Percentiles rank a stretch among this genome's conserved stretches.
Evolutionary conservation across 441 rosid species (phyloP).

Genomic region (Bruguiera hainesii): DNA sequence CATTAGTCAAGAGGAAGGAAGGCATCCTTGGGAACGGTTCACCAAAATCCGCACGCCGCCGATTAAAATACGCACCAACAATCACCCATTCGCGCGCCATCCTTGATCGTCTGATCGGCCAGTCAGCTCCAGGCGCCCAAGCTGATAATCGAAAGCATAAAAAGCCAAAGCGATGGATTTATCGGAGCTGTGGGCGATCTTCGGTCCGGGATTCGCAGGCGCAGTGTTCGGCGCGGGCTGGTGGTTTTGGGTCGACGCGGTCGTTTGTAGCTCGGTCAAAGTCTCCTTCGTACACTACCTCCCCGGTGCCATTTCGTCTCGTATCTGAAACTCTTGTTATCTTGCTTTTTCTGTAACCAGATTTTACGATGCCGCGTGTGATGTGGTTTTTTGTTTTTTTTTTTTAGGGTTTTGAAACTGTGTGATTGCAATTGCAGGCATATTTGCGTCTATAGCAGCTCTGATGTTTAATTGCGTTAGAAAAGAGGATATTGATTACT

Average conservation of each 20-base stretch:
- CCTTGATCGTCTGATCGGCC: background rate
- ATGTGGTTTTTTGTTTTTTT: background rate
- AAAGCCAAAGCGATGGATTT: constrained; percentile 49
- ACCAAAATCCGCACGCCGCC: no score
- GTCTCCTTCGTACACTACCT: constrained; percentile 85
- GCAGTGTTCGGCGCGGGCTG: constrained; percentile 94
- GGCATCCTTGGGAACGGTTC: no score
- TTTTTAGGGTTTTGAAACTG: constrained; percentile 28
- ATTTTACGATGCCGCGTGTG: background rate
- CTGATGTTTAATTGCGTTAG: constrained; percentile 96
- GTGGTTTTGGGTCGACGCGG: constrained; percentile 99
- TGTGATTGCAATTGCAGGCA: constrained; percentile 43
- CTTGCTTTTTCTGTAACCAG: background rate
- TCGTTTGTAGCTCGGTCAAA: constrained; percentile 74
- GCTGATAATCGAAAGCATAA: background rate
- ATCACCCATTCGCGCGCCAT: no score
- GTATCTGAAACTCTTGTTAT: background rate
- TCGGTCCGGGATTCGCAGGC: constrained; percentile 90
- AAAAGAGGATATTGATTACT: constrained; percentile 92
- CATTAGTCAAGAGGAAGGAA: no score
- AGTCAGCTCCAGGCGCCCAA: background rate
- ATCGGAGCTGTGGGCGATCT: constrained; percentile 79
- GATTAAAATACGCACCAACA: no score
- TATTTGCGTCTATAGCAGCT: constrained; percentile 90
- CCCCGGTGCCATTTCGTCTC: constrained; percentile 44